Percentiles rank a stretch among this genome's conserved stretches.
These are phyloP conservation scores for Thymus mandschuricus DNA, from an alignment of 257 asterid genomes.

Conservation along the genomic window DNA sequence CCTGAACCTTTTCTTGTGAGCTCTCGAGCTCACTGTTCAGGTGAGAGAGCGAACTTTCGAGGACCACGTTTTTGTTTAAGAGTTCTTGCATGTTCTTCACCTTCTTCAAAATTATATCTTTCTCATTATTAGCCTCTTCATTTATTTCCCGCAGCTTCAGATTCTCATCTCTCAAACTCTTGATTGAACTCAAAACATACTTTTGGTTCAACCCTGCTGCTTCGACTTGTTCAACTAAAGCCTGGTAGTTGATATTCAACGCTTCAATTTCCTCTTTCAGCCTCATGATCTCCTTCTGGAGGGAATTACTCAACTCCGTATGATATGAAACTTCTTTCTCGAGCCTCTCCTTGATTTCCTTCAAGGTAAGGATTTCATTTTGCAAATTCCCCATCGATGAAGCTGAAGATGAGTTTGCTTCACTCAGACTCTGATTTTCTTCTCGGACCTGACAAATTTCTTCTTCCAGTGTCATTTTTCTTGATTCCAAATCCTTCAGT, in stretches of 20 bases:
- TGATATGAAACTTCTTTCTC: conserved; percentile 74
- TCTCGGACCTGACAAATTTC: conserved; percentile 58
- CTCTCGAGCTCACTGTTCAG: conserved; percentile 62
- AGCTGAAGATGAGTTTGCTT: conserved; percentile 55
- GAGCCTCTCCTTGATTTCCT: conserved; percentile 77
- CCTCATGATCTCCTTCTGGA: conserved; percentile 58
- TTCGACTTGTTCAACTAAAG: conserved; percentile 69
- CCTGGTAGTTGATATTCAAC: conserved; percentile 56
- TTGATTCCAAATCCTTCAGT: conserved; percentile 64
- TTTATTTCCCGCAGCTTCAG: conserved; percentile 47
- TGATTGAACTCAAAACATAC: conserved; percentile 48
- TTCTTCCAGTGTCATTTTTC: conserved; percentile 59
- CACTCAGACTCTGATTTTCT: conserved; percentile 61
- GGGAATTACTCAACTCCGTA: conserved; percentile 51
- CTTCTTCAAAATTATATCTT: conserved; percentile 54
- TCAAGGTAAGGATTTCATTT: conserved; percentile 62
- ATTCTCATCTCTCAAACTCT: conserved; percentile 68
- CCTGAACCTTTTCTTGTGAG: conserved; percentile 49
- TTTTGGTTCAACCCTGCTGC: conserved; percentile 60
- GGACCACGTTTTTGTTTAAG: conserved; percentile 44
- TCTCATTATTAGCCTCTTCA: conserved; percentile 58
- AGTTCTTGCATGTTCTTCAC: conserved; percentile 63
- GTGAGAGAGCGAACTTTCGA: conserved; percentile 57
- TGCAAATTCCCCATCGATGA: conserved; percentile 57
- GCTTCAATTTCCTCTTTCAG: conserved; percentile 73